Evolutionary conservation across 495 filamentous ascomycete species (phyloP), one percentile per base, ranked within the genome.

Genomic region (Halenospora varia): DNA sequence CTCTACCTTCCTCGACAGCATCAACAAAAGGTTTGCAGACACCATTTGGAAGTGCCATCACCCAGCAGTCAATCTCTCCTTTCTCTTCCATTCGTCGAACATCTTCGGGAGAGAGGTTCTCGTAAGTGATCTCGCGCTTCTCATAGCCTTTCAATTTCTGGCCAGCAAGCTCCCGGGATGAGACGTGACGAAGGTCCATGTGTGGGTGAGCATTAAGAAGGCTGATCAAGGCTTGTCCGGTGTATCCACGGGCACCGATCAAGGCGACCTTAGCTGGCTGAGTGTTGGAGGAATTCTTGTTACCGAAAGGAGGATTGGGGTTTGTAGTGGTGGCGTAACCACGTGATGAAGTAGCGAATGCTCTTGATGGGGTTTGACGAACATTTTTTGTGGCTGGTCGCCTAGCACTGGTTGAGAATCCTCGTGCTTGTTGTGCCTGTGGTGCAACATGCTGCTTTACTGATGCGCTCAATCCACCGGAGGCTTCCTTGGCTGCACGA

Each of bases 11-110:
- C 66, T 93, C 82, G 47, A 98, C 83, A 24, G 94, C 93, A 60
- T 97, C 92, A 13, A 97, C 90, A 65, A 88, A 98, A 1, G 94
- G 94, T 75, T 93, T 90, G 80, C 92, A 96, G 55, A 98, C 91
- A 49, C 94, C 94, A 66, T 98, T 98, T 11, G 94, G 94, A 24
- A 98, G 81, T 39, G 94, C 94, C 91, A 97, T 96, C 29, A 98
- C 90, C 91, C 92, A 97, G 75, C 91, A 95, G 76, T 98, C 94
- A 53, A 98, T 89, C 52, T 94, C 87, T n/a, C 88, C 88, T 44
- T 87, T 86, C 67, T 89, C 84, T 62, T 92, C 90, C 90, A 97
- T 95, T 53, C 86, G 83, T 51, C 88, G 84, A 20, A 97, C 88
- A 67, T 97, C 93, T 52, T 98, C 94, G 41, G 90, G 81, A 61